These are phyloP conservation scores for Coemansia nantahalensis DNA, from an alignment of 192 early-diverging fungal species.

Conservation along the genomic window DNA sequence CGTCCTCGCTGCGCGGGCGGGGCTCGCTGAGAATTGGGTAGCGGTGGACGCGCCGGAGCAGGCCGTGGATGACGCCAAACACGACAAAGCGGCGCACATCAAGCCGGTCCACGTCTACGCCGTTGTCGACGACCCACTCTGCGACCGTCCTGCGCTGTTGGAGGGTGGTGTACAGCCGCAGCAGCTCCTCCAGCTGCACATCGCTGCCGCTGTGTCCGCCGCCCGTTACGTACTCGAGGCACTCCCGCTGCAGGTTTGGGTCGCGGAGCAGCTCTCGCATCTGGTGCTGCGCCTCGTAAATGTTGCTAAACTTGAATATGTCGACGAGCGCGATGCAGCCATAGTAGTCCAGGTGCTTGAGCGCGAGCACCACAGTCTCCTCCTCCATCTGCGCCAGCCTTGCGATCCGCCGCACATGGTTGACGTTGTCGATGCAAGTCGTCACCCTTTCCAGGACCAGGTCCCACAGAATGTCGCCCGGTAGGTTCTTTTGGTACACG, in stretches of 20 bases:
- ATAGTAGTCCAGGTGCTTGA: constrained; percentile 92
- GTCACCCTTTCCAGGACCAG: constrained; percentile 80
- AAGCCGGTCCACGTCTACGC: constrained; percentile 62
- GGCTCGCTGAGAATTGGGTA: constrained; percentile 63
- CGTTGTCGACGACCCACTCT: constrained; percentile 85
- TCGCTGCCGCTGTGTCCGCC: too few species aligned
- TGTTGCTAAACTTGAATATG: constrained; percentile 94
- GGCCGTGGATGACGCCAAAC: constrained; percentile 83
- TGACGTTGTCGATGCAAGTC: constrained; percentile 79
- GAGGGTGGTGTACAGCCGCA: constrained; percentile 76
- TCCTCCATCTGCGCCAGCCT: constrained; percentile 74
- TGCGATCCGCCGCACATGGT: constrained; percentile 79
- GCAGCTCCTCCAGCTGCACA: constrained; percentile 66
- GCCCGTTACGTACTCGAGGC: constrained; percentile 70
- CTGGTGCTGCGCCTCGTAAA: constrained; percentile 61
- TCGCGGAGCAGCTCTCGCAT: constrained; percentile 57
- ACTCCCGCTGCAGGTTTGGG: constrained; percentile 70
- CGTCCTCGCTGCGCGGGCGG: not conserved
- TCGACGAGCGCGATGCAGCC: constrained; percentile 89
- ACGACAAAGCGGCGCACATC: constrained; percentile 88
- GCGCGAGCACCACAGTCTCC: constrained; percentile 70
- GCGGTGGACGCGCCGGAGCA: constrained; percentile 87
- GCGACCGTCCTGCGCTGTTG: constrained; percentile 73
- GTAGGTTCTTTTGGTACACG: constrained; percentile 61
- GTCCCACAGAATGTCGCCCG: constrained; percentile 87